A percentile compares a stretch with the other conserved stretches of the same genome.
These are phyloP conservation scores for Sedum album DNA, from an alignment of 164 flowering plant species.

Conservation along the genomic window DNA sequence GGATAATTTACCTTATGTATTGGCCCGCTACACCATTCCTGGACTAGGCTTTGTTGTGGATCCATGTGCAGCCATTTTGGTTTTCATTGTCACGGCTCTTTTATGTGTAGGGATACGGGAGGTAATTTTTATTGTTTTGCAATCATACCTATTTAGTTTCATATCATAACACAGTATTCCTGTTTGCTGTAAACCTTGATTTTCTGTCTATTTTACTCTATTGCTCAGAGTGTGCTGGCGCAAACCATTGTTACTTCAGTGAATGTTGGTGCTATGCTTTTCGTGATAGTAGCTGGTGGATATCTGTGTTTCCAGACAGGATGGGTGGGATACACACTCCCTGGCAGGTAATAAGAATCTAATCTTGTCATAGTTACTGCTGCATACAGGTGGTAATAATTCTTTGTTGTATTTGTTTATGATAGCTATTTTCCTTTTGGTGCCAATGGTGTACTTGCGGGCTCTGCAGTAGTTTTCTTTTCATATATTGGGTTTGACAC, in stretches of 20 bases:
- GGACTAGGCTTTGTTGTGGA: constrained; percentile 50
- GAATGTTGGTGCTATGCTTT: constrained; percentile 57
- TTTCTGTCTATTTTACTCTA: not conserved
- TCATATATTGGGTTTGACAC: constrained; percentile 69
- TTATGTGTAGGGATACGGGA: constrained; percentile 63
- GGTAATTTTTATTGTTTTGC: constrained; percentile 19
- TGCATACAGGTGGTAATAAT: not conserved
- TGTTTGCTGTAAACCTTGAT: not conserved
- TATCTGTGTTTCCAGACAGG: constrained; percentile 77
- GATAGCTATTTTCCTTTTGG: constrained; percentile 57
- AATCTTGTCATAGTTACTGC: not conserved
- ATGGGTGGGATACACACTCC: constrained; percentile 81
- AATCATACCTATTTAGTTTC: not conserved
- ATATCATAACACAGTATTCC: not conserved
- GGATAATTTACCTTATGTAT: constrained; percentile 39
- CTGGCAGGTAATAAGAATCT: constrained; percentile 45
- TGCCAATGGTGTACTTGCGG: constrained; percentile 64
- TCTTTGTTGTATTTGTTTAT: constrained; percentile 3
- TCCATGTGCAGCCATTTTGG: constrained; percentile 65
- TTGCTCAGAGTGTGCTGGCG: constrained; percentile 6
- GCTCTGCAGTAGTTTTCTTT: constrained; percentile 71
- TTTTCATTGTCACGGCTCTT: constrained; percentile 47
- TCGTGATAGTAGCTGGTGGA: constrained; percentile 72
- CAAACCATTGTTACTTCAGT: constrained; percentile 6
- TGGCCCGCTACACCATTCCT: constrained; percentile 45